A percentile compares a stretch with the other conserved stretches of the same genome.
Conservation (phyloP, 345 rosid genomes). For the Viola odorata region DNA sequence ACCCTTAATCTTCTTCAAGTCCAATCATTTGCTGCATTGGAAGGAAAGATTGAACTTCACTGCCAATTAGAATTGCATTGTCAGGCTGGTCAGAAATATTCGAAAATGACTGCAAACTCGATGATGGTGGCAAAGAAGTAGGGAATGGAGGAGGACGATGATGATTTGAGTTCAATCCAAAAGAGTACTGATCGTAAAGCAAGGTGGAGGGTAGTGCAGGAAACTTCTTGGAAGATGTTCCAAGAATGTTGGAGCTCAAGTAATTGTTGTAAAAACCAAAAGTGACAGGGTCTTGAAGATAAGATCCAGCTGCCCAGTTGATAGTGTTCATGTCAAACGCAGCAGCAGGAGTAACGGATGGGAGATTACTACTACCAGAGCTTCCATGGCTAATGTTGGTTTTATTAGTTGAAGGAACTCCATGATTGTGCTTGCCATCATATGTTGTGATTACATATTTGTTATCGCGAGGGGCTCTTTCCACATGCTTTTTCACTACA, state of each 20-base stretch:
- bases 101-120: conserved; percentile 16
- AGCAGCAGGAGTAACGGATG: conserved; percentile 5
- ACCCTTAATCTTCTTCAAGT: conserved; percentile 45
- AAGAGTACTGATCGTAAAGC: conserved; percentile 26
- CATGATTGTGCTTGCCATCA: conserved; percentile 70
- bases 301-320: conserved; percentile 22
- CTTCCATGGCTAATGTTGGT: conserved; percentile 52
- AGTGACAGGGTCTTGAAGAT: conserved; percentile 31
- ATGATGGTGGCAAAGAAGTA: conserved; percentile 37
- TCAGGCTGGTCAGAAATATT: conserved; percentile 24
- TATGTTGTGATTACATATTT: conserved; percentile 56
- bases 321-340: conserved; percentile 33
- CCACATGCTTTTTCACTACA: conserved; percentile 62
- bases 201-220: conserved; percentile 30
- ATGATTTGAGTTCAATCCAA: conserved; percentile 24
- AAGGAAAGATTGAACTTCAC: conserved; percentile 28
- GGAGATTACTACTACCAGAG: conserved; percentile 26
- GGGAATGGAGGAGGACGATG: conserved; percentile 29
- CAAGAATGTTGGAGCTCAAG: conserved; percentile 29
- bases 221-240: conserved; percentile 41
- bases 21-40: conserved; percentile 33
- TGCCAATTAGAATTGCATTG: conserved; percentile 16
- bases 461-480: conserved; percentile 58
- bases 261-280: conserved; percentile 32
- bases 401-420: conserved; percentile 73